phyloP scores from a whole-genome alignment of 2,329 filamentous ascomycete genomes.

The Colletotrichum ledebouriae region DNA sequence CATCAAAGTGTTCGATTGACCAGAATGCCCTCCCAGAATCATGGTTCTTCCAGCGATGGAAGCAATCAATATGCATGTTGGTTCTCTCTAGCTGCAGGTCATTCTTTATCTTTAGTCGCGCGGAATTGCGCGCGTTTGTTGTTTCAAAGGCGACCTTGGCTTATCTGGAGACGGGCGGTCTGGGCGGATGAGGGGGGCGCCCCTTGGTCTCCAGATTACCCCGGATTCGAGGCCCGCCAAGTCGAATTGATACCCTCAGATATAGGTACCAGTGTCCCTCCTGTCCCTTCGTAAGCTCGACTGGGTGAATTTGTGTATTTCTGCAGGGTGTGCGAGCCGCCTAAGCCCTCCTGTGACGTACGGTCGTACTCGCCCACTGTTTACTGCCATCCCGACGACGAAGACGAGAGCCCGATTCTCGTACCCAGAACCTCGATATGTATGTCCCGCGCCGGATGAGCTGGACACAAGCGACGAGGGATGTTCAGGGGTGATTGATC shows the following conservation, averaged over 20 bases:
- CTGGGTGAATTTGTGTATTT: not conserved
- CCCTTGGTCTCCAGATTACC: slow-evolving; percentile 26
- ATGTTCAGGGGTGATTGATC: too few relatives aligned
- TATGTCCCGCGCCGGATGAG: too few relatives aligned
- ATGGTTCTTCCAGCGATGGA: slow-evolving; percentile 10
- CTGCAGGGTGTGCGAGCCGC: too few relatives aligned
- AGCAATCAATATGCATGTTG: slow-evolving; percentile 15
- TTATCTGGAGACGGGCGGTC: slow-evolving; percentile 34
- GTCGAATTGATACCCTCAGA: not conserved
- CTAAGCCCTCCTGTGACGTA: too few relatives aligned
- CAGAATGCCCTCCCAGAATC: not conserved
- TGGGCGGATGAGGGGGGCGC: slow-evolving; percentile 6
- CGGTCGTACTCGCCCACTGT: too few relatives aligned
- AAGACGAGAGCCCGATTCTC: too few relatives aligned
- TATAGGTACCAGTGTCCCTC: not conserved
- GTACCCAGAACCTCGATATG: too few relatives aligned
- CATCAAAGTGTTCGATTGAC: not conserved
- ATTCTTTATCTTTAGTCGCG: slow-evolving; percentile 29
- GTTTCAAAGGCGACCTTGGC: slow-evolving; percentile 27
- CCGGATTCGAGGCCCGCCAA: slow-evolving; percentile 4
- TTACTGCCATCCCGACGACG: too few relatives aligned
- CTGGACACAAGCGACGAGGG: too few relatives aligned
- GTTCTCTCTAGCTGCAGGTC: slow-evolving; percentile 7
- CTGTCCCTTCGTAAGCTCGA: not conserved
- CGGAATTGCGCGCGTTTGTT: not conserved